Evolutionary conservation across 169 alveolate genomes (phyloP), one percentile per base, ranked within the genome.

Genomic region (Eimeria necatrix): DNA sequence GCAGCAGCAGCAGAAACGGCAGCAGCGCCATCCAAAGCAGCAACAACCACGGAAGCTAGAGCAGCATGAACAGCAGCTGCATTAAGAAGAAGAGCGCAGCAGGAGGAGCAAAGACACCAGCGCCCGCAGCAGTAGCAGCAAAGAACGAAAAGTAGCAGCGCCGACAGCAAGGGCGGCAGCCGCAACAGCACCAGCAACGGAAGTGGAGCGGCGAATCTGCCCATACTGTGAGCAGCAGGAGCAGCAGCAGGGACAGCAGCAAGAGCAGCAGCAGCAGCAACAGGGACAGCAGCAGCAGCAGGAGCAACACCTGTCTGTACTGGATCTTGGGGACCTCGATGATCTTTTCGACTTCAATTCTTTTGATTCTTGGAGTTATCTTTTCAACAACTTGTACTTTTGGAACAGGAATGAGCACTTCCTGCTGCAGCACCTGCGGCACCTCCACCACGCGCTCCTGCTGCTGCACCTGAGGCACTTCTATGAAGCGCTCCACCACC

Each of bases 291-390:
- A 7, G 83, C 83, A n/a, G 83, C 83, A 2, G 83, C 83, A n/a
- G 83, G 51, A 71, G 83, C 83, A 18, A n/a, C 74, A 8, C 86
- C 86, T 88, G 84, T 88, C 92, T 84, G 78, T 84, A 84, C 20
- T 84, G 76, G 22, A 84, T 84, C 59, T 59, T 20, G 18, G 92
- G 92, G 92, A 84, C 59, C 4, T 84, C 92, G 46, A 84, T 56
- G 24, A 32, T 59, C 78, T 84, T 84, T 26, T 84, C 80, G 48
- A 84, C 92, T 26, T 59, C 24, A 14, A 84, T n/a, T 20, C n/a
- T 10, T 26, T 84, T 84, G 20, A 48, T 26, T 26, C 24, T 53
- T 24, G 60, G 52, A 26, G 59, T 24, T 6, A 84, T 84, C 16
- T 56, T 53, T 32, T 84, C 92, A 7, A 84, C 92, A 18, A 84